Percentiles rank a stretch among this genome's conserved stretches.
Conservation (phyloP, 1,284 basidiomycete species). For the Cryptococcus neoformans region DNA sequence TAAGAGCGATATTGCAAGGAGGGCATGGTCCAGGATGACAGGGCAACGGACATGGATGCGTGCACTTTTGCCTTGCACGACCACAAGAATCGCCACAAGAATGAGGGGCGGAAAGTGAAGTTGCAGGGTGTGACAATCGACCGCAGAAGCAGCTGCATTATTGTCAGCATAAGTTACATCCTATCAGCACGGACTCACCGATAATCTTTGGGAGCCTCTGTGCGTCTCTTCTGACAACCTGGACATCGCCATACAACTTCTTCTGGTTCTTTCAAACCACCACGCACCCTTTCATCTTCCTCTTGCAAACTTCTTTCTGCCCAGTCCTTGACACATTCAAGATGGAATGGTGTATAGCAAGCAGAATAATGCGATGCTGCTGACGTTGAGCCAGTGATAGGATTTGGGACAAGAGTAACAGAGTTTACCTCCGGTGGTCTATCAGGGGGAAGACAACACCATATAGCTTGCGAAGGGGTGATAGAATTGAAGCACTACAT, state of each 20-base stretch:
- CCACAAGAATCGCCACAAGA: constrained; percentile 75
- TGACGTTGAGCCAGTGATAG: constrained; percentile 64
- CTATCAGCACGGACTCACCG: no score
- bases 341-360: constrained; percentile 50
- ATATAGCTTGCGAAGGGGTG: constrained; percentile 43
- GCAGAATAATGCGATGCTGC: constrained; percentile 33
- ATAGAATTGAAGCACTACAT: constrained; percentile 47
- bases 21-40: constrained; percentile 79
- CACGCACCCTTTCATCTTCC: constrained; percentile 30
- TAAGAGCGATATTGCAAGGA: constrained; percentile 58
- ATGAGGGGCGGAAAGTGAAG: constrained; percentile 72
- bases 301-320: constrained; percentile 73
- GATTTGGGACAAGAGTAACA: constrained; percentile 18
- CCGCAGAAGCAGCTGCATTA: constrained; percentile 74
- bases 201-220: constrained; percentile 64
- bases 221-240: constrained; percentile 74
- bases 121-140: constrained; percentile 65
- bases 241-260: constrained; percentile 70
- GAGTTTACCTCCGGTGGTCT: constrained; percentile 12
- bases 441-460: constrained; percentile 46
- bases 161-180: constrained; percentile 50
- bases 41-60: constrained; percentile 66
- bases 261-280: constrained; percentile 57
- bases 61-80: constrained; percentile 58
- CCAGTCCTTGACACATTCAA: constrained; percentile 64